Evolutionary conservation across 225 moss, liverwort and hornwort species (phyloP).

Genomic region (Physcomitrium patens): DNA sequence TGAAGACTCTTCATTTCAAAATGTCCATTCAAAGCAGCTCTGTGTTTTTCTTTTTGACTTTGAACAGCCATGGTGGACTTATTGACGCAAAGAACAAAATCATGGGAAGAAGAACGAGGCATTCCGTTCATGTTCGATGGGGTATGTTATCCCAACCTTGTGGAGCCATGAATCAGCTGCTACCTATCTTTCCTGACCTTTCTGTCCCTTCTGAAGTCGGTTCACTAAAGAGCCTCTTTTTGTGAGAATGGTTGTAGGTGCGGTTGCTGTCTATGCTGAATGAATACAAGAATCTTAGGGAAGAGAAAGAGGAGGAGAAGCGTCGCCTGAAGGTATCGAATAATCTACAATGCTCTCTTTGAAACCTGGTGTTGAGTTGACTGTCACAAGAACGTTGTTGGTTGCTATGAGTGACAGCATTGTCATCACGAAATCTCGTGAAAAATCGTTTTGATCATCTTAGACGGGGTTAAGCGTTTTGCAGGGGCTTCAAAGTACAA

Average conservation of each 20-base stretch:
- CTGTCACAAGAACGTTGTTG: not conserved
- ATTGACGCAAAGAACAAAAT: conserved; percentile 79
- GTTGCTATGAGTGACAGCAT: not conserved
- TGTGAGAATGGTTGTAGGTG: conserved; percentile 57
- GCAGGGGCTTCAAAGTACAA: not conserved
- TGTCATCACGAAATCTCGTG: not conserved
- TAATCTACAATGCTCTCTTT: not conserved
- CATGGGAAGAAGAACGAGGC: conserved; percentile 93
- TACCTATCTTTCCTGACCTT: not conserved
- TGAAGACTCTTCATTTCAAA: not conserved
- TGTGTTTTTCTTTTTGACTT: not conserved
- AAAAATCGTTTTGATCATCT: not conserved
- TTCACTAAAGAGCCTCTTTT: conserved; percentile 8
- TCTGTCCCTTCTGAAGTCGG: not conserved
- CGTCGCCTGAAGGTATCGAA: conserved; percentile 76
- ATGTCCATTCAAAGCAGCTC: not conserved
- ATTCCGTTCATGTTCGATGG: conserved; percentile 91
- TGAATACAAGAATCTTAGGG: conserved; percentile 93
- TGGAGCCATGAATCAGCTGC: not conserved
- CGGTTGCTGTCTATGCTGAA: conserved; percentile 93
- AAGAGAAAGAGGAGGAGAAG: conserved; percentile 98
- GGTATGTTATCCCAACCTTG: conserved; percentile 41
- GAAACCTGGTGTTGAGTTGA: not conserved
- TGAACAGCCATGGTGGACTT: conserved; percentile 87
- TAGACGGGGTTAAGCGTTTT: not conserved